These are phyloP conservation scores for Aplosporella prunicola DNA, from an alignment of 2,329 filamentous ascomycete genomes.

Conservation along the genomic window DNA sequence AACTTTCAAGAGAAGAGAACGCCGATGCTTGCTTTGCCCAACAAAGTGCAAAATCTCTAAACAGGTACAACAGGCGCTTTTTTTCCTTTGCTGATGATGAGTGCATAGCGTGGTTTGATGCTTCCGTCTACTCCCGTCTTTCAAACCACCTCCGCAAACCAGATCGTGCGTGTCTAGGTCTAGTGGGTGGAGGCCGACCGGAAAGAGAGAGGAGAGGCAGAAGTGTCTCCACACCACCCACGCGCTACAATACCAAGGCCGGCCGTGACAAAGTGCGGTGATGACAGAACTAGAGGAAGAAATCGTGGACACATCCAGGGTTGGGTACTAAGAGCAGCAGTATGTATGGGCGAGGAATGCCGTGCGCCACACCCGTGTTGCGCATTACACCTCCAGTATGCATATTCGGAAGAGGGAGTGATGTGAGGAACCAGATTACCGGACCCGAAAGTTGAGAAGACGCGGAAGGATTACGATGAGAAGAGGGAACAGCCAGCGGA, in stretches of 20 bases:
- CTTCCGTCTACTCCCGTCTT: too few species aligned
- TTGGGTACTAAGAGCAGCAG: conserved; percentile 9
- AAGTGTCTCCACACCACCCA: too few species aligned
- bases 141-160: too few species aligned
- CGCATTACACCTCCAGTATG: conserved; percentile 10
- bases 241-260: conserved; percentile 11
- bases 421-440: conserved; percentile 8
- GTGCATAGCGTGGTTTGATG: too few species aligned
- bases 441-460: conserved; percentile 5
- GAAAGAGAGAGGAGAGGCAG: too few species aligned
- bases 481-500: conserved; percentile 9
- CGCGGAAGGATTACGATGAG: conserved; percentile 11
- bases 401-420: conserved; percentile 9
- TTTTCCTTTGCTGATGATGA: too few species aligned
- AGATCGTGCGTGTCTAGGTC: too few species aligned
- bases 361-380: conserved; percentile 7
- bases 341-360: conserved; percentile 9
- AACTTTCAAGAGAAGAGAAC: conserved; percentile 8
- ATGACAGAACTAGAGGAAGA: conserved; percentile 2
- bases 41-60: too few species aligned
- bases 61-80: too few species aligned
- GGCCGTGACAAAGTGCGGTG: conserved; percentile 7
- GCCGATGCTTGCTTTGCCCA: too few species aligned
- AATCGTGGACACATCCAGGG: conserved; percentile 12
- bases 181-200: too few species aligned